These are phyloP conservation scores for Aspergillus felis DNA, from an alignment of 2,329 filamentous ascomycete genomes.

Conservation along the genomic window DNA sequence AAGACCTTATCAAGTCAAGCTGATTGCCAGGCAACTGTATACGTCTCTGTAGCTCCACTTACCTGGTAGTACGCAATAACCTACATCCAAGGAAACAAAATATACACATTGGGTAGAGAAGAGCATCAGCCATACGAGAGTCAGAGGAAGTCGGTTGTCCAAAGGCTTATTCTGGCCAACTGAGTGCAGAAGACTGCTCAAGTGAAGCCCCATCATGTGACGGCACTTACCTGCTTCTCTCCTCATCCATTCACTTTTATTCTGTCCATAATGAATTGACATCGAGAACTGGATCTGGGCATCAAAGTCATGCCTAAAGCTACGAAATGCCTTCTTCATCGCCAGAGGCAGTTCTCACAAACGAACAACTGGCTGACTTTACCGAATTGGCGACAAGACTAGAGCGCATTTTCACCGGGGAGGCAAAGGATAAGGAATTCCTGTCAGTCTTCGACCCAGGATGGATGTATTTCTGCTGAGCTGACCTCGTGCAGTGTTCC, in stretches of 20 bases:
- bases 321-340: not conserved
- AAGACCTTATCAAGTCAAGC: not conserved
- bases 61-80: not conserved
- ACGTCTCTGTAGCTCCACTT: not conserved
- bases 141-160: not conserved
- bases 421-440: not conserved
- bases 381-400: not conserved
- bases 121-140: not conserved
- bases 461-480: not conserved
- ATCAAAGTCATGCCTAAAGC: not conserved
- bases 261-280: not conserved
- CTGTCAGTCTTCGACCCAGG: not conserved
- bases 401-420: not conserved
- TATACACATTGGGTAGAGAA: not conserved
- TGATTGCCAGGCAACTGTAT: not conserved
- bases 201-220: not conserved
- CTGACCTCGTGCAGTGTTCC: not conserved
- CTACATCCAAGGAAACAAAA: not conserved
- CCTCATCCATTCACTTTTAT: not conserved
- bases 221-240: not conserved
- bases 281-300: not conserved
- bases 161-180: not conserved
- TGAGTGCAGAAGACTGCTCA: not conserved
- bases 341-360: not conserved
- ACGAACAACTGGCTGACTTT: not conserved